phyloP scores from a whole-genome alignment of 306 rosid genomes.

The Mucuna pruriens region DNA sequence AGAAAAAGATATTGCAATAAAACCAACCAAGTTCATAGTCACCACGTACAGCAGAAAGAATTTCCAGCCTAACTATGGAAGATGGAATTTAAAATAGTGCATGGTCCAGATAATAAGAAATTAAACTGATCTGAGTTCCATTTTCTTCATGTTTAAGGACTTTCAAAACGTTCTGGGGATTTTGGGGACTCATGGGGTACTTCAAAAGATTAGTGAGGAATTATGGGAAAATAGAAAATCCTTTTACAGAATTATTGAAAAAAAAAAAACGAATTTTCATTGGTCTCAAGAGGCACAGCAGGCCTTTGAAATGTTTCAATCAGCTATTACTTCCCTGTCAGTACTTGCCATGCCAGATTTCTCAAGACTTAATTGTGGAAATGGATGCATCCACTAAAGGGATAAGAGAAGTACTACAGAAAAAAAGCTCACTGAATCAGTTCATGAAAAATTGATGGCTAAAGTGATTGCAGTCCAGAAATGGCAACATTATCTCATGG shows the following conservation, averaged over 20 bases:
- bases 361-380: not conserved
- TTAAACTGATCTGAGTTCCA: constrained; percentile 8
- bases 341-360: not conserved
- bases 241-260: not conserved
- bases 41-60: constrained; percentile 14
- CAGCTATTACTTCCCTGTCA: not conserved
- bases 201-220: not conserved
- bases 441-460: not conserved
- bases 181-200: not conserved
- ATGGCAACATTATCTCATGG: not conserved
- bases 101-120: constrained; percentile 8
- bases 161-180: not conserved
- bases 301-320: not conserved
- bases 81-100: constrained; percentile 17
- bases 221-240: not conserved
- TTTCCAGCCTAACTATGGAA: constrained; percentile 3
- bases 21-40: constrained; percentile 20
- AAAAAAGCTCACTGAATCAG: not conserved
- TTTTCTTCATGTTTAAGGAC: not conserved
- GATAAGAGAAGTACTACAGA: not conserved
- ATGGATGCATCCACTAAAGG: not conserved
- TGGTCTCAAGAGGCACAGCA: not conserved
- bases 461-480: not conserved
- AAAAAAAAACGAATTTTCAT: not conserved
- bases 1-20: constrained; percentile 18